These are phyloP conservation scores for Haplosporangium sp. DNA, from an alignment of 371 early-diverging fungal species.

Conservation along the genomic window DNA sequence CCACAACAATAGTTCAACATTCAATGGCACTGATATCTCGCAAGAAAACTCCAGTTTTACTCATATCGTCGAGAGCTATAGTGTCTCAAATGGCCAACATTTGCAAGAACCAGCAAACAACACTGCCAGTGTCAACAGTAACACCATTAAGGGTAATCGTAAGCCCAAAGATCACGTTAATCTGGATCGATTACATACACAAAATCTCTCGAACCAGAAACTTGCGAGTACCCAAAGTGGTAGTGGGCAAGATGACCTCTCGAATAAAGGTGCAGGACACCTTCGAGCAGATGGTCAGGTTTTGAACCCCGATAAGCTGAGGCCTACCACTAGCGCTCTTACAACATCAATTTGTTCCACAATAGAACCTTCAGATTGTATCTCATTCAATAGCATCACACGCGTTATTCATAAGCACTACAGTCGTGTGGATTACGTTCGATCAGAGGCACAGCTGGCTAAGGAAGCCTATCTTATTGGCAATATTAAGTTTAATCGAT, in stretches of 20 bases:
- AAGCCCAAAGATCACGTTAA: not conserved
- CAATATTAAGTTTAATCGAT: conserved; percentile 62
- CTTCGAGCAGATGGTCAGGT: conserved; percentile 21
- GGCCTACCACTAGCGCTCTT: conserved; percentile 31
- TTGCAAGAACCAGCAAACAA: conserved; percentile 7
- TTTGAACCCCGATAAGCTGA: conserved; percentile 27
- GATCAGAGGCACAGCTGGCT: conserved; percentile 51
- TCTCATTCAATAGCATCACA: conserved; percentile 27
- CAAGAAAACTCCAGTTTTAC: not conserved
- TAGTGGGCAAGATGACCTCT: conserved; percentile 1
- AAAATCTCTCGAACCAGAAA: not conserved
- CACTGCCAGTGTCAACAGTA: not conserved
- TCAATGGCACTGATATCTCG: not conserved
- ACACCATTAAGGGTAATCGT: not conserved
- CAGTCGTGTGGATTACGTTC: conserved; percentile 49
- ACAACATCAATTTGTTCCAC: conserved; percentile 49
- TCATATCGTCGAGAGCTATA: conserved; percentile 19
- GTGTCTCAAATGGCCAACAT: conserved; percentile 18
- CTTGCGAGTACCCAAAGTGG: not conserved
- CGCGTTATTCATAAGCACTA: conserved; percentile 55
- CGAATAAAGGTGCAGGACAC: not conserved
- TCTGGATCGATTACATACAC: conserved; percentile 8
- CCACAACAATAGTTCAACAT: not conserved
- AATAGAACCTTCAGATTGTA: conserved; percentile 26
- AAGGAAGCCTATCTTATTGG: conserved; percentile 58